Percentiles rank a stretch among this genome's conserved stretches.
Evolutionary conservation across 192 early-diverging fungal species (phyloP).

Genomic region (Linnemannia schmuckeri): DNA sequence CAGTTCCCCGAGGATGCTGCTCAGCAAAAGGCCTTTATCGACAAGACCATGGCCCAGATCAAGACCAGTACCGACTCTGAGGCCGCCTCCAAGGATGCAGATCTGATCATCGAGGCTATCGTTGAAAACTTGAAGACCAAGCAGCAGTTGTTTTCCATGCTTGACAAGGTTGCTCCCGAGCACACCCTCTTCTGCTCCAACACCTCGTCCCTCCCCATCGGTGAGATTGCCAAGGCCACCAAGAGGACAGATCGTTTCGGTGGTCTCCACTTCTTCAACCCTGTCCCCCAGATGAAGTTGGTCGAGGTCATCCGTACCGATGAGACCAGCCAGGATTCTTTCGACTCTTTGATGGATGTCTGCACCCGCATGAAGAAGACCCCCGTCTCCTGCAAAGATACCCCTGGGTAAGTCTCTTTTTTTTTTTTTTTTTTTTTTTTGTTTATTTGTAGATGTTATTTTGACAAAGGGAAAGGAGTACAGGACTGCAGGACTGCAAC

Average conservation of each 20-base stretch:
- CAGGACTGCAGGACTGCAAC: not conserved
- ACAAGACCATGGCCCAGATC: constrained; percentile 78
- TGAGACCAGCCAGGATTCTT: constrained; percentile 70
- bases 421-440: not conserved
- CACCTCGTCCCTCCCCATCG: constrained; percentile 92
- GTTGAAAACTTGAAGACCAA: constrained; percentile 94
- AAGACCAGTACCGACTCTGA: constrained; percentile 73
- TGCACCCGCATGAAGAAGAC: constrained; percentile 85
- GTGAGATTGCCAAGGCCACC: constrained; percentile 80
- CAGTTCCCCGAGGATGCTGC: constrained; percentile 80
- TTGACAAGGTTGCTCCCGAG: constrained; percentile 80
- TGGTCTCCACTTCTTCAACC: constrained; percentile 98
- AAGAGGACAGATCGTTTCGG: constrained; percentile 73
- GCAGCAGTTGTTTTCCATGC: constrained; percentile 80
- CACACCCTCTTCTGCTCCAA: constrained; percentile 90
- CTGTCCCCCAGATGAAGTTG: constrained; percentile 98
- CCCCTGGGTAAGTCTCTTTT: constrained; percentile 78
- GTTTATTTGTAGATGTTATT: too few species aligned
- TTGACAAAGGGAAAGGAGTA: not conserved
- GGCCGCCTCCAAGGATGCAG: constrained; percentile 72
- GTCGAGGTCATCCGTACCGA: constrained; percentile 92
- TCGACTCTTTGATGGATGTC: constrained; percentile 76
- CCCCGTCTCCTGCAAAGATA: constrained; percentile 95
- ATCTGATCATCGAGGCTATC: constrained; percentile 95
- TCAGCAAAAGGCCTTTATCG: constrained; percentile 75